These are phyloP conservation scores for Lachancea nothofagi DNA, from an alignment of 805 yeast species.

Conservation along the genomic window DNA sequence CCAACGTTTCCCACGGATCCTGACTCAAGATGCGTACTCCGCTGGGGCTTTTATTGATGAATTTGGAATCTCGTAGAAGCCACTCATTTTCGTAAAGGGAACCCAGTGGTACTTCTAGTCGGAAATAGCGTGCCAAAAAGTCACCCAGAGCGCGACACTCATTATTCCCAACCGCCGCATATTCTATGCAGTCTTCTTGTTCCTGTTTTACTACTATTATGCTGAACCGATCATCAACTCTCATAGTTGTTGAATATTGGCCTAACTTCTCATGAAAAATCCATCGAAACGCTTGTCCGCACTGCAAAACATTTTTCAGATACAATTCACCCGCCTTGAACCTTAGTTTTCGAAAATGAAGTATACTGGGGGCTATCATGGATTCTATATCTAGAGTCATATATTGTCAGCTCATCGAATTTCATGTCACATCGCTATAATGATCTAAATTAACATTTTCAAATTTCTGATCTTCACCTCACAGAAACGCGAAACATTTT, in stretches of 20 bases:
- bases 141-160: conserved; percentile 20
- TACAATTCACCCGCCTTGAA: conserved; percentile 25
- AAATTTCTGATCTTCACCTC: too few species aligned
- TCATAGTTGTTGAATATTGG: conserved; percentile 25
- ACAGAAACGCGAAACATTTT: too few species aligned
- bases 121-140: conserved; percentile 63
- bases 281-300: conserved; percentile 35
- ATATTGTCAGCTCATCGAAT: too few species aligned
- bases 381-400: too few species aligned
- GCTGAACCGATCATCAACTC: conserved; percentile 37
- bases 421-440: too few species aligned
- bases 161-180: conserved; percentile 37
- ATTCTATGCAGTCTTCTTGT: conserved; percentile 47
- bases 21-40: conserved; percentile 86
- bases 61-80: conserved; percentile 49
- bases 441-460: too few species aligned
- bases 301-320: conserved; percentile 44
- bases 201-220: conserved; percentile 60
- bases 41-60: conserved; percentile 35
- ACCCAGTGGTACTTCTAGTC: conserved; percentile 50
- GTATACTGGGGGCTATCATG: background rate
- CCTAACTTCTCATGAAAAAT: conserved; percentile 19
- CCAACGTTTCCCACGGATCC: conserved; percentile 94
- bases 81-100: conserved; percentile 52
- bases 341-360: background rate